A percentile compares a stretch with the other conserved stretches of the same genome.
These are phyloP conservation scores for Pelargonium fulgidum DNA, from an alignment of 441 rosid species.

Conservation along the genomic window DNA sequence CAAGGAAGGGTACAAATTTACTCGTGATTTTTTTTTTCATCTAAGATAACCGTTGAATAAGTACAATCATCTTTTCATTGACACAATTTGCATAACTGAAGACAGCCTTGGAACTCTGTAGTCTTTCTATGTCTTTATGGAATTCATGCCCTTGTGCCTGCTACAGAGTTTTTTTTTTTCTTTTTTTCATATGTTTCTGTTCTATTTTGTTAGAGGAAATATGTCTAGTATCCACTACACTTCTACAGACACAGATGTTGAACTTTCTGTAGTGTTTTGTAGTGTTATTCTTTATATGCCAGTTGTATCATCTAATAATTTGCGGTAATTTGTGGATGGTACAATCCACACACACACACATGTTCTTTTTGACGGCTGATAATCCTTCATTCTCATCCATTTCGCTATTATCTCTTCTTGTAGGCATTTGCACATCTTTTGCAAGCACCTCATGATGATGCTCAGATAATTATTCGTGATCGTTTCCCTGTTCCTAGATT, in stretches of 20 bases:
- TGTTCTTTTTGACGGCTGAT: background rate
- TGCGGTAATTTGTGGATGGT: background rate
- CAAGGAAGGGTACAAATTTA: background rate
- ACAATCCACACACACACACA: background rate
- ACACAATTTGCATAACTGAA: background rate
- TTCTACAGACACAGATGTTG: background rate
- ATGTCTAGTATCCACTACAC: background rate
- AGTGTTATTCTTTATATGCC: background rate
- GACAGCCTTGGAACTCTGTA: background rate
- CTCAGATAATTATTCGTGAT: conserved; percentile 59
- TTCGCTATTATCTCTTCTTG: conserved; percentile 6
- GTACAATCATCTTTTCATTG: too few species aligned
- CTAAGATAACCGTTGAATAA: too few species aligned
- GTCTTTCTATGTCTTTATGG: background rate
- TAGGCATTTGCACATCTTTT: conserved; percentile 93
- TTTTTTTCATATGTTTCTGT: background rate
- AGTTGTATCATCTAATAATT: background rate
- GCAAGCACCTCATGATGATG: conserved; percentile 81
- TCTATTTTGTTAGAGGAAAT: background rate
- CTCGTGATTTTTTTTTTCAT: background rate
- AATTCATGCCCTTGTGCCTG: background rate
- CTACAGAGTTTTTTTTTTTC: background rate
- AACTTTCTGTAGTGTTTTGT: background rate
- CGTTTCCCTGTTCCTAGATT: conserved; percentile 97
- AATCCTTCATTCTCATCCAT: conserved; percentile 2